phyloP scores from a whole-genome alignment of 495 filamentous ascomycete genomes.

The Hamigera avellanea region DNA sequence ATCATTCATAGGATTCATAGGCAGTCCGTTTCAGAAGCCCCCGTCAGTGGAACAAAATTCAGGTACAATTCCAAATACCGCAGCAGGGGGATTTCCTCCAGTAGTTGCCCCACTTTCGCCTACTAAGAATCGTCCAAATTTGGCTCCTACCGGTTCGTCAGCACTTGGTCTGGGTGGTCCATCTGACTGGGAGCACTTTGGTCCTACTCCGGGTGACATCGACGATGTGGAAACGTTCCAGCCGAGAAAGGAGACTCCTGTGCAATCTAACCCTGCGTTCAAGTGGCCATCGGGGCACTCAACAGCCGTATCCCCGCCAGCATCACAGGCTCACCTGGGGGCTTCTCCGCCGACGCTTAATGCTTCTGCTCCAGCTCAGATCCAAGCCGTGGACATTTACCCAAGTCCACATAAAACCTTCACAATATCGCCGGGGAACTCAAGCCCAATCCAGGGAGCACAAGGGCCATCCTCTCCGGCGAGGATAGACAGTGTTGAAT shows the following conservation, averaged over 20 bases:
- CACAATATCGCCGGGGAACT: conserved; percentile 6
- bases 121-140: conserved; percentile 10
- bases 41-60: conserved; percentile 10
- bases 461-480: conserved; percentile 8
- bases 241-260: conserved; percentile 8
- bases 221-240: conserved; percentile 22
- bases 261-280: conserved; percentile 4
- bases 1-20: neutral
- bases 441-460: conserved; percentile 7
- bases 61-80: conserved; percentile 9
- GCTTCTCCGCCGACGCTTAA: conserved; percentile 3
- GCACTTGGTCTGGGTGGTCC: conserved; percentile 41
- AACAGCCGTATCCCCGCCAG: neutral
- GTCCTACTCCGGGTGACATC: conserved; percentile 19
- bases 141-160: conserved; percentile 19
- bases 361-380: conserved; percentile 1
- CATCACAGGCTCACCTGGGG: neutral
- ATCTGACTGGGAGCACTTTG: conserved; percentile 51
- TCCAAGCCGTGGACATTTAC: conserved; percentile 2
- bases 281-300: neutral
- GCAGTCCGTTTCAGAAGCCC: conserved; percentile 4
- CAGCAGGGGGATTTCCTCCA: conserved; percentile 9
- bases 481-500: conserved; percentile 20
- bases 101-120: conserved; percentile 11
- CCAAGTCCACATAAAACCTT: conserved; percentile 5